Conservation (phyloP, 441 rosid species). For the Adansonia grandidieri region DNA sequence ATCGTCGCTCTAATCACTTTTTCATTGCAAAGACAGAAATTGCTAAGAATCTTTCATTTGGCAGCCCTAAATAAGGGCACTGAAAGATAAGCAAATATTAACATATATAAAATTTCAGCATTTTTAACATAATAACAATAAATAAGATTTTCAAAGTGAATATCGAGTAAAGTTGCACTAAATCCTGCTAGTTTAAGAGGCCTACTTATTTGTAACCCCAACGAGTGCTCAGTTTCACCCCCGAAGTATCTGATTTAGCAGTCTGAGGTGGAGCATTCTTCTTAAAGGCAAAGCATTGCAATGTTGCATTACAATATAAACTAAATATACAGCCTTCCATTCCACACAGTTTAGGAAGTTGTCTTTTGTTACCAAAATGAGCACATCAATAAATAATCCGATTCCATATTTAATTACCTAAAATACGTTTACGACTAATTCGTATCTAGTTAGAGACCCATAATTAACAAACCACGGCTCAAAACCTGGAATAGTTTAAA, state of each 20-base stretch:
- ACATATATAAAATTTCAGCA: neutral
- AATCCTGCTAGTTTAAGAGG: neutral
- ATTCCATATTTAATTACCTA: neutral
- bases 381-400: neutral
- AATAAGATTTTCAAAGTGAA: slow-evolving; percentile 10
- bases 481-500: neutral
- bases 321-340: neutral
- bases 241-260: neutral
- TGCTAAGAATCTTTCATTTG: neutral
- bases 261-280: slow-evolving; percentile 1
- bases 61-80: slow-evolving; percentile 5
- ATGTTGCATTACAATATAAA: neutral
- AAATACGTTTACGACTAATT: neutral
- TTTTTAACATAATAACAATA: neutral
- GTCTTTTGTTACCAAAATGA: neutral
- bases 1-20: neutral
- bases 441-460: neutral
- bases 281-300: neutral
- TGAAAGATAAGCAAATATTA: neutral
- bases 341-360: neutral
- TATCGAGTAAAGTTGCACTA: neutral
- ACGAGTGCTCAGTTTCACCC: neutral
- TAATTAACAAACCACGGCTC: neutral
- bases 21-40: slow-evolving; percentile 1
- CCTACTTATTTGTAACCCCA: neutral